Evolutionary conservation across 169 alveolate species (phyloP), one percentile per base, ranked within the genome.

Genomic region (Miamiensis avidus): DNA sequence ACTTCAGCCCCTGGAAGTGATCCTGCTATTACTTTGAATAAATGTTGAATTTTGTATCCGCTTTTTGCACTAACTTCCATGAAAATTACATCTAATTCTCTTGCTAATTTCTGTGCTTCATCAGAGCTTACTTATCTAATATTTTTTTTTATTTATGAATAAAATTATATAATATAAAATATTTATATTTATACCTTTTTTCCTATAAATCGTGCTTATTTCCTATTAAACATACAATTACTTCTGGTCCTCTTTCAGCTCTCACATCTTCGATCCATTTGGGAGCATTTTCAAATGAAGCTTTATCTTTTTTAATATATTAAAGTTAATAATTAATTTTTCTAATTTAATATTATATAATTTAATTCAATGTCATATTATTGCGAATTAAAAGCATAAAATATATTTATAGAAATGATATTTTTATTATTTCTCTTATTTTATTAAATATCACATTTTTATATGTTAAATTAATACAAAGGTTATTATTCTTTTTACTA

Each of bases 61-160:
- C 98, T 97, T 91, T 98, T 98, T 65, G 99, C 99, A 88, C 99
- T 98, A 34, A 99, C 97, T 92, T 99, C 99, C 65, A 97, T 95
- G 85, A 97, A 98, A 92, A 96, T 94, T 28, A 98, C 97, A 65
- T 95, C 99, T 82, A 96, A 94, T 96, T 98, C 98, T 84, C 93
- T 95, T 32, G 96, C 95, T 31, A 94, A 78, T 29, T 74, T 76
- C 34, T 90, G 81, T 34, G 93, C 95, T 75, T 91, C 92, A 32
- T 86, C 92, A 34, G 91, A 87, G 16, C 77, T 64, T 30, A 91
- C 93, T 79, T 32, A 86, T 73, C 92, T 88, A 34, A 64, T 31
- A 74, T 28, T 0, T 34, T 28, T 65, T 65, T 73, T 29, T 64
- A 25, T 29, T 34, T 16, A 0, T 0, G 32, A 79, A 34, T 28